Evolutionary conservation across 352 stramenopile genomes (phyloP).

Genomic region (Phytopythium oedochilum): DNA sequence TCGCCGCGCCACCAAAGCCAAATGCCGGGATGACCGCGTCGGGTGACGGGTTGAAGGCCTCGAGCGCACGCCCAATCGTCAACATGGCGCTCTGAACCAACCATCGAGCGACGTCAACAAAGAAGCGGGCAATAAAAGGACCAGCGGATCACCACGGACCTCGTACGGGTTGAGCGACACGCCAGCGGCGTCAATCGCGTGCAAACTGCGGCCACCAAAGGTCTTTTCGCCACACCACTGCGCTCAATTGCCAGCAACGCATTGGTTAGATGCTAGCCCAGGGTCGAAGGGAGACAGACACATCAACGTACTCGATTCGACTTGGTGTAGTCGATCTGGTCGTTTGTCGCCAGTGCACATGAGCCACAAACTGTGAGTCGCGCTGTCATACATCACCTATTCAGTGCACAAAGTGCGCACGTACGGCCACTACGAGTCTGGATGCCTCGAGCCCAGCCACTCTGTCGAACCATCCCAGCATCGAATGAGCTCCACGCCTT

Average conservation of each 20-base stretch:
- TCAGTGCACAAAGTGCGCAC: background rate
- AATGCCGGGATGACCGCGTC: constrained; percentile 72
- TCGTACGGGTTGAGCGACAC: constrained; percentile 2
- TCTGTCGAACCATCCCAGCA: background rate
- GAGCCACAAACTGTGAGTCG: background rate
- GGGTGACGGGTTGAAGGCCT: constrained; percentile 56
- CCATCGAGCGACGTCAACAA: no score
- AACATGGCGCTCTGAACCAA: constrained; percentile 73
- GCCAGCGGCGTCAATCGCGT: background rate
- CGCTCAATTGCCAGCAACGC: background rate
- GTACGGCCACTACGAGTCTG: background rate
- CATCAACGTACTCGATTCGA: background rate
- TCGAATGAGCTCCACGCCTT: no score
- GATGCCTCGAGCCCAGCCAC: background rate
- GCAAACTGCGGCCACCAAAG: constrained; percentile 3
- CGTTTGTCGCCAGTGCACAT: background rate
- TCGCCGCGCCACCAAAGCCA: constrained; percentile 44
- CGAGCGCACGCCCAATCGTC: constrained; percentile 67
- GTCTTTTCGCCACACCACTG: constrained; percentile 6
- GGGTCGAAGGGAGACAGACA: background rate
- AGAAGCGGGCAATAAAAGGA: no score
- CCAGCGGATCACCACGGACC: no score
- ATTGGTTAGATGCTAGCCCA: background rate
- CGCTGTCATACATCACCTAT: background rate
- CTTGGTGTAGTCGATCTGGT: constrained; percentile 8